These are phyloP conservation scores for Penicillium capsulatum DNA, from an alignment of 2,329 filamentous ascomycete species.

Conservation along the genomic window DNA sequence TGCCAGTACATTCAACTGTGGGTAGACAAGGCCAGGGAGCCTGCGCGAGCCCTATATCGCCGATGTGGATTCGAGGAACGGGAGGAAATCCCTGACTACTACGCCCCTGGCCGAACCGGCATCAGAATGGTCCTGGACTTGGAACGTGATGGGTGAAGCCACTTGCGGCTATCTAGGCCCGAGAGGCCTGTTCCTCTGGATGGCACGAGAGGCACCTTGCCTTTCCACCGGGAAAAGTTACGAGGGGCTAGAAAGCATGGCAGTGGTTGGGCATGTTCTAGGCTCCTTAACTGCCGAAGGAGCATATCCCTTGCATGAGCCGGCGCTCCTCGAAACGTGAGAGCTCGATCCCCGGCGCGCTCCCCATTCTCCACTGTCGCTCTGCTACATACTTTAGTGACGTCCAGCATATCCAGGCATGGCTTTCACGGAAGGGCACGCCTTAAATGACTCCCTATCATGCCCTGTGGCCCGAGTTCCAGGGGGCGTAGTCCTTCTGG, in stretches of 20 bases:
- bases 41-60: constrained; percentile 46
- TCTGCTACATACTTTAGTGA: constrained; percentile 36
- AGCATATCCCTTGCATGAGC: constrained; percentile 33
- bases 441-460: constrained; percentile 32
- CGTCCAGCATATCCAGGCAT: constrained; percentile 39
- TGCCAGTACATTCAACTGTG: constrained; percentile 49
- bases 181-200: constrained; percentile 6
- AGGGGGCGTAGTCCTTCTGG: constrained; percentile 21
- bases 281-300: constrained; percentile 22
- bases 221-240: constrained; percentile 18
- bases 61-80: constrained; percentile 46
- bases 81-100: constrained; percentile 48
- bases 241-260: constrained; percentile 18
- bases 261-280: constrained; percentile 20
- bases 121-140: constrained; percentile 43
- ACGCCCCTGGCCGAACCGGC: constrained; percentile 47
- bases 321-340: constrained; percentile 31
- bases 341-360: constrained; percentile 21
- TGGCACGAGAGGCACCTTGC: constrained; percentile 11
- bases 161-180: constrained; percentile 22
- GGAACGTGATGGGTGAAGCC: constrained; percentile 27
- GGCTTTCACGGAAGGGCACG: constrained; percentile 34
- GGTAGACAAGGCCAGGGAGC: constrained; percentile 48
- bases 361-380: constrained; percentile 26
- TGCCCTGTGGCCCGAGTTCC: constrained; percentile 29